Base-by-base conservation (phyloP, 139 green algal genomes). In the Chlamydomonas sphaeroides region DNA sequence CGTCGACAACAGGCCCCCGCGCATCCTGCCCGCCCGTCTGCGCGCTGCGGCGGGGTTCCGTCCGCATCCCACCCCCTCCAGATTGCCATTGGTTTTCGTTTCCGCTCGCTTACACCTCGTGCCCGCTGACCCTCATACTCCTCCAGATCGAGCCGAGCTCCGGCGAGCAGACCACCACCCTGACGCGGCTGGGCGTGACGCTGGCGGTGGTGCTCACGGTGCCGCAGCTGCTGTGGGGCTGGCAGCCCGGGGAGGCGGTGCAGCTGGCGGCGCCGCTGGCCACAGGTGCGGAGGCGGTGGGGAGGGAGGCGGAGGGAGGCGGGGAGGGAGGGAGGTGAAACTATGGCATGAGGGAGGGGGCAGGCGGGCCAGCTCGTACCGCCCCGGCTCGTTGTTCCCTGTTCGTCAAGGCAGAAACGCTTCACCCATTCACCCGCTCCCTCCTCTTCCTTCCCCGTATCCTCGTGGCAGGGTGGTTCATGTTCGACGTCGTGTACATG, bases 401-500 rank as follows among this genome's bases (percentile, higher is more conserved):
- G 45, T 53, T 14, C 45, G 11, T 14, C 45, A 14, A 53, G 45
- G 45, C 11, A 53, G 45, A 21, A 21, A 21, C 10, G 45, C 45
- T 53, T 53, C 14, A 14, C 10, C 10, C 45, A 53, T 14, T 14
- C 45, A 10, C 14, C 45, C 45, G 11, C 11, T 53, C n/a, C 45
- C 14, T 53, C 45, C 45, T 53, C 45, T 10, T 14, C 45, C 45
- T 53, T 53, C 45, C 45, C 45, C 45, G 10, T 53, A 53, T 14
- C 45, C 45, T 21, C 45, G 11, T 14, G 11, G 11, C 45, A 53
- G 84, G 84, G 6, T 79, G 78, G 70, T 38, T 86, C 10, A 56
- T 88, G 51, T 88, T 88, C 73, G 84, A 88, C n/a, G 41, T 85
- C 6, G 56, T 53, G 5, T 88, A 86, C 62, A 75, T 83, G 45